A percentile compares a stretch with the other conserved stretches of the same genome.
phyloP scores from a whole-genome alignment of 129 eudicot genomes.

The Chrysanthemum makinoi region DNA sequence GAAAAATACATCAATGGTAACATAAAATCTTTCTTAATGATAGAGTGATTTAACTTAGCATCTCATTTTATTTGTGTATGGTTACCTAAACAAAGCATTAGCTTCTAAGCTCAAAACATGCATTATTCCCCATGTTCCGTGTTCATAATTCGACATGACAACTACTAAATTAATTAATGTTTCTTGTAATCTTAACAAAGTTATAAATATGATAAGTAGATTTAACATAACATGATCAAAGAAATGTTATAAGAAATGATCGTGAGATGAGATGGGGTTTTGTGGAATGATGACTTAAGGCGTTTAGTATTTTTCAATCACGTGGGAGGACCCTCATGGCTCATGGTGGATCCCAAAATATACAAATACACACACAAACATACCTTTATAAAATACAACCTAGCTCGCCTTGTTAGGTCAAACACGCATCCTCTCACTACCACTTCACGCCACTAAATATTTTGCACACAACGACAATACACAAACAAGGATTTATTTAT shows the following conservation, averaged over 20 bases:
- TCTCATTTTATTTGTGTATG: background rate
- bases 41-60: background rate
- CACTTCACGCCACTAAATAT: background rate
- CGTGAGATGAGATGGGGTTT: background rate
- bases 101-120: background rate
- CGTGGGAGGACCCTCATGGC: conserved; percentile 4
- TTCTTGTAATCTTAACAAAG: background rate
- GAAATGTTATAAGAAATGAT: background rate
- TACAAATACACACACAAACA: background rate
- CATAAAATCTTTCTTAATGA: too few species aligned
- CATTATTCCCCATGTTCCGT: background rate
- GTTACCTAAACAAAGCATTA: background rate
- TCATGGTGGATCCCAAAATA: conserved; percentile 1
- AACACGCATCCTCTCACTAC: conserved; percentile 1
- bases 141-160: background rate
- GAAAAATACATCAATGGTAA: too few species aligned
- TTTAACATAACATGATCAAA: background rate
- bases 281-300: background rate
- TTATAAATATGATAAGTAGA: background rate
- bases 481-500: too few species aligned
- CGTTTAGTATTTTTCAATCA: background rate
- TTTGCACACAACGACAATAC: background rate
- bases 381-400: background rate
- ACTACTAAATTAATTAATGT: background rate
- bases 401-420: conserved; percentile 14